Percentiles rank a stretch among this genome's conserved stretches.
phyloP scores from a whole-genome alignment of 2,329 filamentous ascomycete species.

The Clarireedia paspali region DNA sequence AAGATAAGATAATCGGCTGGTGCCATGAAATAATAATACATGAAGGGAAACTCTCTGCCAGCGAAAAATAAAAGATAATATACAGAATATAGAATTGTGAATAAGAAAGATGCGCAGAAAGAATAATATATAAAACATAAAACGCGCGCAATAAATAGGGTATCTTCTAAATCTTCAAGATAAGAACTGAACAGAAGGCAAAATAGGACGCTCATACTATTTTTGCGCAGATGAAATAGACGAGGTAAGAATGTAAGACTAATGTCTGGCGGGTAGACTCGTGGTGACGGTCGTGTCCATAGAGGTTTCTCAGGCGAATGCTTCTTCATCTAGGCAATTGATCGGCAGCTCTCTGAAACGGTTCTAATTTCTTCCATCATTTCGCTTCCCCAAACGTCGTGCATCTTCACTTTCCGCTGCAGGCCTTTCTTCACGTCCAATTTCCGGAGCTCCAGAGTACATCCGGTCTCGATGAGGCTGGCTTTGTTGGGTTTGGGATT shows the following conservation, averaged over 20 bases:
- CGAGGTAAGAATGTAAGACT: constrained; percentile 6
- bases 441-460: constrained; percentile 2
- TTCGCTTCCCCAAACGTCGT: constrained; percentile 25
- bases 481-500: constrained; percentile 19
- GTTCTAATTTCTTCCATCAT: constrained; percentile 28
- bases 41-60: constrained; percentile 3
- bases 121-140: neutral
- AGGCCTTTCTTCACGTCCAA: constrained; percentile 15
- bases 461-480: constrained; percentile 16
- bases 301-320: neutral
- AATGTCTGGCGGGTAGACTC: neutral
- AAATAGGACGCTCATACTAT: neutral
- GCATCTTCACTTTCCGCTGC: constrained; percentile 23
- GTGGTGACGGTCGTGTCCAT: neutral
- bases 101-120: neutral
- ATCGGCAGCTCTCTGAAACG: constrained; percentile 22
- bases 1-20: neutral
- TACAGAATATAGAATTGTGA: constrained; percentile 3
- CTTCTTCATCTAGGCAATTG: neutral
- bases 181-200: neutral
- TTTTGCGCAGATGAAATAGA: neutral
- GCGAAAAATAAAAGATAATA: constrained; percentile 2
- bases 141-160: constrained; percentile 6
- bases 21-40: constrained; percentile 1
- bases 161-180: constrained; percentile 10